A percentile compares a stretch with the other conserved stretches of the same genome.
phyloP scores from a whole-genome alignment of 2,329 filamentous ascomycete species.

The Ophiosphaerella korrae region DNA sequence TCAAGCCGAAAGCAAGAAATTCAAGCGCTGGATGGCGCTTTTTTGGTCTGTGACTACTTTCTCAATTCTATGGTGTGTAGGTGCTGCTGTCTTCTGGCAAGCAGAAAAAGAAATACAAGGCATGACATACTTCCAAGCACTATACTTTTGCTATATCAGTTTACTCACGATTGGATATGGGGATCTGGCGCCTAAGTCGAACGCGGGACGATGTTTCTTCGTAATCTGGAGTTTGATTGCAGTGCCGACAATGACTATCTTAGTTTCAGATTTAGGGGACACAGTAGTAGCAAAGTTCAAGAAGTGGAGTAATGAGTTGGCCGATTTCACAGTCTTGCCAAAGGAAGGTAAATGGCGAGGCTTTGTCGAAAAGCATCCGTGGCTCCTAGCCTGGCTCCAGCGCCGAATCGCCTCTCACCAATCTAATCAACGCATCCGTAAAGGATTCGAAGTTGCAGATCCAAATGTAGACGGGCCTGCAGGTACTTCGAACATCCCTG shows the following conservation, averaged over 20 bases:
- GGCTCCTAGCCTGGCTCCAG: conserved; percentile 45
- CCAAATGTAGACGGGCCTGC: conserved; percentile 24
- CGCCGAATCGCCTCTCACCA: conserved; percentile 43
- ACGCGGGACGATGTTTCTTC: conserved; percentile 81
- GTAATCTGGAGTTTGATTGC: conserved; percentile 91
- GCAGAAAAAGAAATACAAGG: conserved; percentile 60
- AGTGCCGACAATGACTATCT: conserved; percentile 83
- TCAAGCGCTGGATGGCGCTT: conserved; percentile 77
- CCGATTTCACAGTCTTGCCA: conserved; percentile 70
- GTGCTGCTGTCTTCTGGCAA: conserved; percentile 75
- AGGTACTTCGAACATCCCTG: not conserved
- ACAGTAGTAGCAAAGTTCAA: conserved; percentile 75
- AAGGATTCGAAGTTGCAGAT: conserved; percentile 54
- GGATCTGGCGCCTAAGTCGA: conserved; percentile 76
- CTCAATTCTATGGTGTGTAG: conserved; percentile 77
- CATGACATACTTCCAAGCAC: conserved; percentile 75
- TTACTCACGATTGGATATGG: conserved; percentile 89
- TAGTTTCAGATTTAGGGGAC: conserved; percentile 67
- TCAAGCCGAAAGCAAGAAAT: conserved; percentile 66
- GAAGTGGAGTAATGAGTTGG: conserved; percentile 63
- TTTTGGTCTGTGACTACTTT: conserved; percentile 71
- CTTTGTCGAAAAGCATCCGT: conserved; percentile 56
- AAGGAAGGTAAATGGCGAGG: conserved; percentile 60
- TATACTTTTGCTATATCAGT: conserved; percentile 86
- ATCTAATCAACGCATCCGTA: conserved; percentile 49